Evolutionary conservation across 164 flowering plant species (phyloP), one percentile per base, ranked within the genome.

Genomic region (Cinnamomum chago): DNA sequence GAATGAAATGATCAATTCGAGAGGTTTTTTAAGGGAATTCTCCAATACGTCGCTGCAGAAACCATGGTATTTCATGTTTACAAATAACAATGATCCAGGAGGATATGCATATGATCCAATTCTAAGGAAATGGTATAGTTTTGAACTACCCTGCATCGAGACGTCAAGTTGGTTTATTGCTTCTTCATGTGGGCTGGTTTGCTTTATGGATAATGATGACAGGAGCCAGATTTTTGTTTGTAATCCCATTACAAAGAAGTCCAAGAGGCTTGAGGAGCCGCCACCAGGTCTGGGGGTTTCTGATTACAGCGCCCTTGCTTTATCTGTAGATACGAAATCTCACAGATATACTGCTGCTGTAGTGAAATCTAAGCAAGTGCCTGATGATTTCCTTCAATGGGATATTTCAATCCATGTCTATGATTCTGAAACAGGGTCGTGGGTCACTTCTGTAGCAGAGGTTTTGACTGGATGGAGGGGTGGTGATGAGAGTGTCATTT

Each of bases 51-150:
- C 68, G n/a, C 67, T 89, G 6, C 96, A 89, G 47, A 89, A 86
- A 65, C 98, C 99, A 5, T 95, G 98, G 98, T 95, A 93, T 79
- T 95, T 86, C 77, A 95, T 95, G 99, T 95, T 95, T 79, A 95
- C 93, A 0, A 86, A 86, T 82, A 83, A 87, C 27, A 91, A 90
- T 73, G 96, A 93, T 7, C 86, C 95, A 2, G 67, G 71, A 52
- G 99, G 99, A 10, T 90, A 91, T 79, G 91, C 98, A 1, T 95
- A 83, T 83, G 99, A 95, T 80, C 94, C 99, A 20, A 66, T 82
- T 58, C 88, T 89, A 58, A 79, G 84, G 58, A 95, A 92, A 76
- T 95, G 99, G 99, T 85, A 93, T 62, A 75, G 77, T 74, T 81
- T 93, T 79, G 93, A 95, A 40, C 93, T 95, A 58, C 98, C 99